Percentiles rank a stretch among this genome's conserved stretches.
These are phyloP conservation scores for Stachybotrys chlorohalonatus DNA, from an alignment of 2,329 filamentous ascomycete species.

Conservation along the genomic window DNA sequence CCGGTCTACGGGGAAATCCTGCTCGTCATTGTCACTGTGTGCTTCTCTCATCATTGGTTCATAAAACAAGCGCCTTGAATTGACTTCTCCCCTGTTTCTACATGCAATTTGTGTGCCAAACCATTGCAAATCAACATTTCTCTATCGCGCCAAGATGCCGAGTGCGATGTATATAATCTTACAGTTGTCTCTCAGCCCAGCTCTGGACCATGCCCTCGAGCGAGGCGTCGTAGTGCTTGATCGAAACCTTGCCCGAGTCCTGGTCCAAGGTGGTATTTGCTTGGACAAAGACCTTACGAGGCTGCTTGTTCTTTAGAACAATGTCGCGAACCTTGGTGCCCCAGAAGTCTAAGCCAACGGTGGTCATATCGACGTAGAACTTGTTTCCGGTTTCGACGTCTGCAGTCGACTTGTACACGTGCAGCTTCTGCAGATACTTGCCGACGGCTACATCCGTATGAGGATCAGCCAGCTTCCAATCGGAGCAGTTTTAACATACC, in stretches of 20 bases:
- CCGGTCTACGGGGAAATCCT: no score
- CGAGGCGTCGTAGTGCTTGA: conserved; percentile 82
- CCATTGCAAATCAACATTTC: conserved; percentile 1
- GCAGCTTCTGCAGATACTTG: conserved; percentile 80
- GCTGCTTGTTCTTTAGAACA: conserved; percentile 68
- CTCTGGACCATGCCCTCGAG: conserved; percentile 76
- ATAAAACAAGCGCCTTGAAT: no score
- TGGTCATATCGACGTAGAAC: conserved; percentile 77
- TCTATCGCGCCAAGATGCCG: background rate
- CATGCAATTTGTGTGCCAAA: conserved; percentile 8
- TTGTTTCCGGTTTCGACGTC: conserved; percentile 69
- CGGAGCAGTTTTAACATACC: conserved; percentile 25
- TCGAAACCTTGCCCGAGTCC: conserved; percentile 57
- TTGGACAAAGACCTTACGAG: conserved; percentile 88
- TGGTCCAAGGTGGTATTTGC: conserved; percentile 74
- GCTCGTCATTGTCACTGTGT: no score
- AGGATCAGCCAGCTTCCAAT: background rate
- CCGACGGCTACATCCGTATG: conserved; percentile 53
- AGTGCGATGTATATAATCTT: conserved; percentile 7
- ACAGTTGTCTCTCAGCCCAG: conserved; percentile 56
- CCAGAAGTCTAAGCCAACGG: conserved; percentile 75
- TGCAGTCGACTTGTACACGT: conserved; percentile 86
- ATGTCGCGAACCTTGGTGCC: conserved; percentile 68
- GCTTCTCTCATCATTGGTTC: no score
- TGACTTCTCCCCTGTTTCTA: no score